Percentiles rank a stretch among this genome's conserved stretches.
Conservation (phyloP, 139 green algal genomes). For the Klebsormidium nitens region DNA sequence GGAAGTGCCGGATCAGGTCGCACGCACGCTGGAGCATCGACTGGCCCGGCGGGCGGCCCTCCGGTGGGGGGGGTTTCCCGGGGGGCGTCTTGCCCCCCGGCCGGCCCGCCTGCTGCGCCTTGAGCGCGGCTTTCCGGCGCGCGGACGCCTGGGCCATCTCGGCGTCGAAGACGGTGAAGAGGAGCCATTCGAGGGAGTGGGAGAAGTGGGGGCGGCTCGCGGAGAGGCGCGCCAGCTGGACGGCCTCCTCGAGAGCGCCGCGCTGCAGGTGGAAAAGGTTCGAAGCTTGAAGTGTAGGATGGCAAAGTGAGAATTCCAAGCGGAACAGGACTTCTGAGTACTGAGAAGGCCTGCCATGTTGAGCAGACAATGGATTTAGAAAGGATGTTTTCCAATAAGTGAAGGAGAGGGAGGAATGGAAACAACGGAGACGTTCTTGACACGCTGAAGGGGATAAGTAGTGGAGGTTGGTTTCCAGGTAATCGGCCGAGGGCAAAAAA, state of each 20-base stretch:
- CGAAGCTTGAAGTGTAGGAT: too few species aligned
- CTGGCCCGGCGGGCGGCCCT: constrained; percentile 16
- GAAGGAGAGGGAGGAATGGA: too few species aligned
- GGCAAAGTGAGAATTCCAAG: too few species aligned
- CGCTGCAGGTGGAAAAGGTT: constrained; percentile 8
- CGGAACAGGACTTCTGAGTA: too few species aligned
- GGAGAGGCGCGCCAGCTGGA: constrained; percentile 56
- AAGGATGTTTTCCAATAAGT: too few species aligned
- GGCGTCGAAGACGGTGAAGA: constrained; percentile 86
- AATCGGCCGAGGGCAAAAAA: too few species aligned
- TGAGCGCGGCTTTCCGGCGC: background rate
- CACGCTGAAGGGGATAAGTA: too few species aligned
- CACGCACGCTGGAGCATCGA: constrained; percentile 64
- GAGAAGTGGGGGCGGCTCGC: constrained; percentile 67
- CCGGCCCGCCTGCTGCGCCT: constrained; percentile 1
- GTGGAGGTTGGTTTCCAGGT: too few species aligned
- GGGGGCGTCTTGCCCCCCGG: background rate
- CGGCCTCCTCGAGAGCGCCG: constrained; percentile 52
- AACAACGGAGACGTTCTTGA: too few species aligned
- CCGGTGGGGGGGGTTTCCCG: background rate
- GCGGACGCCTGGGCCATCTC: constrained; percentile 41
- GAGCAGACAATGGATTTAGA: too few species aligned
- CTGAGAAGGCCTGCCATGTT: too few species aligned
- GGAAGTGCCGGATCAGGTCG: constrained; percentile 69
- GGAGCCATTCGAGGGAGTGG: constrained; percentile 89